A percentile compares a stretch with the other conserved stretches of the same genome.
phyloP scores from a whole-genome alignment of 495 filamentous ascomycete genomes.

The Penicillium coffeae region DNA sequence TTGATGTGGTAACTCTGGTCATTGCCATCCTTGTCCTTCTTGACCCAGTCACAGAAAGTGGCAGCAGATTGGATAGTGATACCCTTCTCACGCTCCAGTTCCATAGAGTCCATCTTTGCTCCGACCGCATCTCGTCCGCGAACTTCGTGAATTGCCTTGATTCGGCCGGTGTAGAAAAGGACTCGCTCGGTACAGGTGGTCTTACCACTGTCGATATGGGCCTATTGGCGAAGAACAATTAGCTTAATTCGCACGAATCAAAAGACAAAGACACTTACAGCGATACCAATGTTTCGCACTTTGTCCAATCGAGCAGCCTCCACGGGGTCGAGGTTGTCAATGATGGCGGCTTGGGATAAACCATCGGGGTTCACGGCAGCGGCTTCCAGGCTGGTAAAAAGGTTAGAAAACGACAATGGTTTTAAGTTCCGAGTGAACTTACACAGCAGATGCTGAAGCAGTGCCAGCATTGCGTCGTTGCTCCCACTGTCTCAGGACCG shows the following conservation, averaged over 20 bases:
- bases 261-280: conserved; percentile 50
- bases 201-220: conserved; percentile 98
- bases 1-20: conserved; percentile 96
- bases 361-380: conserved; percentile 55
- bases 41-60: conserved; percentile 97
- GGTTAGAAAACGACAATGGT: not conserved
- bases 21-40: conserved; percentile 65
- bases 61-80: conserved; percentile 99
- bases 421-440: conserved; percentile 13
- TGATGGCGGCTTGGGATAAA: conserved; percentile 64
- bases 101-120: conserved; percentile 99
- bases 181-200: conserved; percentile 96
- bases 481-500: conserved; percentile 32
- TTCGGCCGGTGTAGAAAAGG: conserved; percentile 96
- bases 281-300: conserved; percentile 97
- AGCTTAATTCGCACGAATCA: not conserved
- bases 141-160: conserved; percentile 96
- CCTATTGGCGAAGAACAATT: conserved; percentile 45
- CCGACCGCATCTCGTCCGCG: conserved; percentile 92
- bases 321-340: conserved; percentile 66
- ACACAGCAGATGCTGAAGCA: conserved; percentile 40
- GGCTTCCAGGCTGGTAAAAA: conserved; percentile 51
- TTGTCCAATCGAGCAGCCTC: conserved; percentile 72
- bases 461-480: conserved; percentile 40
- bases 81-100: conserved; percentile 94